phyloP scores from a whole-genome alignment of 108 stramenopile genomes.

The Chaetoceros muelleri region DNA sequence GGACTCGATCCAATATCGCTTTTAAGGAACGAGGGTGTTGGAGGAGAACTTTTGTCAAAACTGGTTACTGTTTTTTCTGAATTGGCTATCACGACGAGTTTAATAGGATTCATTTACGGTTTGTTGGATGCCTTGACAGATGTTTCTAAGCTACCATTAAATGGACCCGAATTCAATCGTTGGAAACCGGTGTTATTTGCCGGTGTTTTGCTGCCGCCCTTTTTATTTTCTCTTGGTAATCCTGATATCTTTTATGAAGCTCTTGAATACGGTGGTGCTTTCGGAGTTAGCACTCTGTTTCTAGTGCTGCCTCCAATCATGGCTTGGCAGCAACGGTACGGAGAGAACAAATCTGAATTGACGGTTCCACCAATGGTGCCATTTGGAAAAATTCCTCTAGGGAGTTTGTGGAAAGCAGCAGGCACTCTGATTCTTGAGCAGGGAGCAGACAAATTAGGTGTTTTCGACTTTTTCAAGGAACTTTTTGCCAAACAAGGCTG shows the following conservation, averaged over 20 bases:
- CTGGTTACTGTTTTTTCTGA: slow-evolving; percentile 40
- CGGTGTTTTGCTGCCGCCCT: slow-evolving; percentile 35
- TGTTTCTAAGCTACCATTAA: slow-evolving; percentile 21
- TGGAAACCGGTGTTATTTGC: slow-evolving; percentile 53
- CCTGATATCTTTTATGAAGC: slow-evolving; percentile 45
- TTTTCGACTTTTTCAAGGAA: slow-evolving; percentile 47
- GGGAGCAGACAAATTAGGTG: slow-evolving; percentile 62
- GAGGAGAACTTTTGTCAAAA: slow-evolving; percentile 11
- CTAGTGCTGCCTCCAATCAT: slow-evolving; percentile 62
- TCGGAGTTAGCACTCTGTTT: slow-evolving; percentile 58
- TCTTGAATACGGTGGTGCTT: slow-evolving; percentile 65
- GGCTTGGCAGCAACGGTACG: slow-evolving; percentile 68
- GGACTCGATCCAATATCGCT: slow-evolving; percentile 29
- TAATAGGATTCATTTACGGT: slow-evolving; percentile 67
- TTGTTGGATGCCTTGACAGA: slow-evolving; percentile 69
- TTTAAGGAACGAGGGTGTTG: slow-evolving; percentile 16
- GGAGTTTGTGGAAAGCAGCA: slow-evolving; percentile 62
- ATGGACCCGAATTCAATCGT: slow-evolving; percentile 32
- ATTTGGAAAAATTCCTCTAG: slow-evolving; percentile 54
- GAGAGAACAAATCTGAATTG: slow-evolving; percentile 22
- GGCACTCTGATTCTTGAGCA: slow-evolving; percentile 68
- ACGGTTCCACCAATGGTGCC: slow-evolving; percentile 36
- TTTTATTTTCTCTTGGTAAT: slow-evolving; percentile 30
- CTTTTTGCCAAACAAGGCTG: neutral
- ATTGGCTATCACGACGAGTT: slow-evolving; percentile 50